These are phyloP conservation scores for Ascochyta fabae DNA, from an alignment of 2,329 filamentous ascomycete genomes.

Conservation along the genomic window DNA sequence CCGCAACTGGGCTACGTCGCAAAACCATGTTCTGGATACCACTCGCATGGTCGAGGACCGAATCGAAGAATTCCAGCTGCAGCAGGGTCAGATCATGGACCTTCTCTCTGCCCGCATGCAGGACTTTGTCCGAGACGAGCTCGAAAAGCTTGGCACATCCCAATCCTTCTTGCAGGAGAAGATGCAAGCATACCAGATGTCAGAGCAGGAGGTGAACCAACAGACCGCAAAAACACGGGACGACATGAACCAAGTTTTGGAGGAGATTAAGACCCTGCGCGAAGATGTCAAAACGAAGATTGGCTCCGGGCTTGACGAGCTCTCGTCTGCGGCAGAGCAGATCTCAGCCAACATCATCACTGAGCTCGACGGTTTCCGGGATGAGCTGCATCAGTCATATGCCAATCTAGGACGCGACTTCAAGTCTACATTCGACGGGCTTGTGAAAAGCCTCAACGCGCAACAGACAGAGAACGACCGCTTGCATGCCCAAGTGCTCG, in stretches of 20 bases:
- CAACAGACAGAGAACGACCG: constrained; percentile 79
- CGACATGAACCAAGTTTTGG: constrained; percentile 88
- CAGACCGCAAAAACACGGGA: constrained; percentile 75
- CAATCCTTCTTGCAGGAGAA: constrained; percentile 75
- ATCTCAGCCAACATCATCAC: constrained; percentile 89
- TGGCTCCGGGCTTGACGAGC: constrained; percentile 80
- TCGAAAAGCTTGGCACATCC: constrained; percentile 72
- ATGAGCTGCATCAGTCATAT: constrained; percentile 82
- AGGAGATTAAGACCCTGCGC: constrained; percentile 88
- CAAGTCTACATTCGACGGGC: constrained; percentile 81
- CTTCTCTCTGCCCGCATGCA: constrained; percentile 75
- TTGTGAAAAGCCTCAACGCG: constrained; percentile 74
- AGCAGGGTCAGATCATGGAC: constrained; percentile 75
- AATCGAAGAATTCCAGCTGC: constrained; percentile 72
- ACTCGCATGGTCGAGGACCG: constrained; percentile 78
- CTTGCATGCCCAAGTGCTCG: constrained; percentile 73
- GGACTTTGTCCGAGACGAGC: constrained; percentile 75
- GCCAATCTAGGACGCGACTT: constrained; percentile 83
- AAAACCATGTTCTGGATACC: constrained; percentile 76
- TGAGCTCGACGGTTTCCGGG: constrained; percentile 85
- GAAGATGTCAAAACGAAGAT: constrained; percentile 88
- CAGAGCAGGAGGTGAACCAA: constrained; percentile 70
- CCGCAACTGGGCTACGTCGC: constrained; percentile 77
- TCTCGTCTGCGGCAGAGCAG: constrained; percentile 82
- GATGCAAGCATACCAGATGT: constrained; percentile 69